A percentile compares a stretch with the other conserved stretches of the same genome.
Conservation (phyloP, 768 basidiomycete species). For the Candolleomyces eurysporus region DNA sequence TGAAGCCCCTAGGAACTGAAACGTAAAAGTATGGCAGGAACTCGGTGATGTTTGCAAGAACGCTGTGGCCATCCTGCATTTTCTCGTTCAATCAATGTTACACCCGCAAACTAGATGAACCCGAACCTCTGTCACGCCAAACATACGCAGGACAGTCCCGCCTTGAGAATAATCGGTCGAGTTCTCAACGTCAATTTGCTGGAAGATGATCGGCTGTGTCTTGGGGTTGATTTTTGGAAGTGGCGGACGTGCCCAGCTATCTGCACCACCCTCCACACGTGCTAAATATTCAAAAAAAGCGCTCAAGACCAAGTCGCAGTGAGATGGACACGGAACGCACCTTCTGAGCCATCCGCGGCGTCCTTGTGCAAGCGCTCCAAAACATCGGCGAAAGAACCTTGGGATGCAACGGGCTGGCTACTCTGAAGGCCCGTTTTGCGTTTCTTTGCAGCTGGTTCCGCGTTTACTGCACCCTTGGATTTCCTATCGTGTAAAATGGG, state of each 20-base stretch:
- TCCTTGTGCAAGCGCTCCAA: conserved; percentile 61
- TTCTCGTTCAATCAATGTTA: conserved; percentile 1
- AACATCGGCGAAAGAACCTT: conserved; percentile 57
- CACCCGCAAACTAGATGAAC: background rate
- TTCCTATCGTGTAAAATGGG: conserved; percentile 25
- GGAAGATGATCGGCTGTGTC: conserved; percentile 76
- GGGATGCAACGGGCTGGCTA: conserved; percentile 35
- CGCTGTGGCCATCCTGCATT: conserved; percentile 78
- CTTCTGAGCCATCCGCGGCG: conserved; percentile 30
- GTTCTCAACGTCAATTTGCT: conserved; percentile 92
- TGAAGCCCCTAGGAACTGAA: conserved; percentile 81
- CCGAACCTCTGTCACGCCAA: conserved; percentile 84
- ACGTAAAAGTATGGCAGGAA: conserved; percentile 96
- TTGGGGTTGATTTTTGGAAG: conserved; percentile 55
- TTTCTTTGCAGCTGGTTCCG: conserved; percentile 50
- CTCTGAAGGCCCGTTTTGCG: conserved; percentile 48
- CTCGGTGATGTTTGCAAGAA: conserved; percentile 76
- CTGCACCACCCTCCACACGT: conserved; percentile 79
- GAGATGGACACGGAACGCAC: conserved; percentile 34
- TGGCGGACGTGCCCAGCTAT: conserved; percentile 68
- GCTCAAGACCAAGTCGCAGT: background rate
- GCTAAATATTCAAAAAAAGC: background rate
- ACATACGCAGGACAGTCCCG: conserved; percentile 62
- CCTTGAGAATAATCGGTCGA: conserved; percentile 43
- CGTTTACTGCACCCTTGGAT: conserved; percentile 18